Conservation (phyloP, 192 early-diverging fungal genomes). For the Backusella liffmaniae region DNA sequence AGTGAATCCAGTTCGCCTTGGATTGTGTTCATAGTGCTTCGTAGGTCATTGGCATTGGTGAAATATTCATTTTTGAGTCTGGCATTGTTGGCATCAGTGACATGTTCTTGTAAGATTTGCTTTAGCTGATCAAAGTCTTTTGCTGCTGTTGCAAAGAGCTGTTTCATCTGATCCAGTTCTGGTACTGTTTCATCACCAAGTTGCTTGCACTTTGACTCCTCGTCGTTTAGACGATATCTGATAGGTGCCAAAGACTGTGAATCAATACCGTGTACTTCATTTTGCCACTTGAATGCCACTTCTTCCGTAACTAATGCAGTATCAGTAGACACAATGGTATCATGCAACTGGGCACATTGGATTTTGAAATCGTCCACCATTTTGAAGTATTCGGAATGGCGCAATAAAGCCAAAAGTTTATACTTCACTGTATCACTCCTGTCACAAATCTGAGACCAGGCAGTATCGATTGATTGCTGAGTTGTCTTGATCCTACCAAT, state of each 20-base stretch:
- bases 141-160: neutral
- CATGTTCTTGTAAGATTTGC: neutral
- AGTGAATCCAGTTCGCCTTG: neutral
- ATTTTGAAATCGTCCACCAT: neutral
- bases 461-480: slow-evolving; percentile 13
- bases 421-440: neutral
- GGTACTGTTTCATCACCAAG: neutral
- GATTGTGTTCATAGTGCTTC: neutral
- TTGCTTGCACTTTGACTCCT: neutral
- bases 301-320: neutral
- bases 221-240: neutral
- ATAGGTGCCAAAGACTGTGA: neutral
- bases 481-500: neutral
- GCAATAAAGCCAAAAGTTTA: neutral
- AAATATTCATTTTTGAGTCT: slow-evolving; percentile 12
- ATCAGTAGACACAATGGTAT: neutral
- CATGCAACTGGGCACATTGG: neutral
- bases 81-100: neutral
- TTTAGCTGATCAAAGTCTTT: neutral
- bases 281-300: neutral
- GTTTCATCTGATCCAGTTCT: neutral
- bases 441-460: slow-evolving; percentile 15
- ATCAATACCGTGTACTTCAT: neutral
- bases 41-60: neutral
- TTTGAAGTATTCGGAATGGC: neutral